Evolutionary conservation across 2,329 filamentous ascomycete species (phyloP).

Genomic region (Fusarium circinatum): DNA sequence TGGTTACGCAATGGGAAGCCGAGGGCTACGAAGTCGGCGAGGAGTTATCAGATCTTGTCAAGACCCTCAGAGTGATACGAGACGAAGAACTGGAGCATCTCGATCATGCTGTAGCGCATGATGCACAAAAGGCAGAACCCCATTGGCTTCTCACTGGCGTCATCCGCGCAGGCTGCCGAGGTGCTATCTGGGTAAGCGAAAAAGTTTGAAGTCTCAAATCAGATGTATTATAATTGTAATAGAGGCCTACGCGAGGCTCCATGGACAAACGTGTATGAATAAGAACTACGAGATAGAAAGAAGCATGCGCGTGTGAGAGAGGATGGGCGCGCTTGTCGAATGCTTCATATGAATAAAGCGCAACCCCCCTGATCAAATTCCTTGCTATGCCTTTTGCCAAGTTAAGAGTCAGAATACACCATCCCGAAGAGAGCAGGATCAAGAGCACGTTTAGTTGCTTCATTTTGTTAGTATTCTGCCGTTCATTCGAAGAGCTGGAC

Average conservation of each 20-base stretch:
- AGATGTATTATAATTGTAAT: slow-evolving; percentile 45
- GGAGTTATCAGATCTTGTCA: slow-evolving; percentile 78
- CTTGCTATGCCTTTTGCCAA: slow-evolving; percentile 38
- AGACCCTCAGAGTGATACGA: slow-evolving; percentile 81
- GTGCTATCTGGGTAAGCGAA: slow-evolving; percentile 93
- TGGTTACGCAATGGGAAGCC: slow-evolving; percentile 79
- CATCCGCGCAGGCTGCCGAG: slow-evolving; percentile 89
- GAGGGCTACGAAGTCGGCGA: slow-evolving; percentile 82
- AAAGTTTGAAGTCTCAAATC: slow-evolving; percentile 60
- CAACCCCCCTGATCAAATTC: slow-evolving; percentile 34
- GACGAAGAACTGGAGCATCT: slow-evolving; percentile 98
- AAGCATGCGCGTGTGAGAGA: slow-evolving; percentile 13
- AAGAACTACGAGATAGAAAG: slow-evolving; percentile 16
- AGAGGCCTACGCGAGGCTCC: slow-evolving; percentile 18
- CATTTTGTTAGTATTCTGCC: slow-evolving; percentile 41
- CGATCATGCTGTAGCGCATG: slow-evolving; percentile 93
- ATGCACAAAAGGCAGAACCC: slow-evolving; percentile 88
- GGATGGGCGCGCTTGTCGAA: slow-evolving; percentile 24
- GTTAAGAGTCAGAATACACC: slow-evolving; percentile 12
- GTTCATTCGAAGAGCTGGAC: slow-evolving; percentile 48
- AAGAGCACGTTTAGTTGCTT: slow-evolving; percentile 47
- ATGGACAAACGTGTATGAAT: slow-evolving; percentile 32
- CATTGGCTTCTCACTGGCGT: slow-evolving; percentile 89
- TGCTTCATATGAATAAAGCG: slow-evolving; percentile 24
- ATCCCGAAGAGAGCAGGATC: slow-evolving; percentile 5